Base-by-base conservation (phyloP, 352 stramenopile genomes). In the Pythium brassicae region DNA sequence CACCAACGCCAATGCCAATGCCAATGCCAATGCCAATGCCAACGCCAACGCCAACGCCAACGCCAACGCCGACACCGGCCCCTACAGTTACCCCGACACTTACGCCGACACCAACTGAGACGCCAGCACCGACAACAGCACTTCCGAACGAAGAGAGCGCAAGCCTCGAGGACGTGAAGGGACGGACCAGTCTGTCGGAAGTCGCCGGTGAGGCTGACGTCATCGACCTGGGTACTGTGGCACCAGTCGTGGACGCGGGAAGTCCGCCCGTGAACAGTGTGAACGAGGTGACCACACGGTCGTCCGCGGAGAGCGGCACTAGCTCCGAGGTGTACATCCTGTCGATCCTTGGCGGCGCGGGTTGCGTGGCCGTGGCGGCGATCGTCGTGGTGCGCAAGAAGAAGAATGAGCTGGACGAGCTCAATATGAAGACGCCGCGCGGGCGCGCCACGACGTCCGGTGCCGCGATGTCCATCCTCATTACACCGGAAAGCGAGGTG, bases 321-420 rank as follows among this genome's bases (percentile, higher is more conserved):
- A 54, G 59, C 14, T 40, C 73, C 0, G 65, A 62, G 23, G 59
- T 71, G 17, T 61, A 84, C 58, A 61, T 89, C 10, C 4, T 78
- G 22, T 32, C 58, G 17, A 45, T 79, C 3, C 55, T 78, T 22
- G 59, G 62, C 0, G 68, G 51, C 6, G 74, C 72, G 2, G 74
- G 65, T 34, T 65, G 78, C 27, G 71, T 87, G 17, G 79, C 79
- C 12, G 79, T 51, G 6, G 68, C 65, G 0, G 76, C 68, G 26
- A 86, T 89, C 61, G 64, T 87, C 17, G 76, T 75, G 0, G 55
- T 87, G 37, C 78, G 79, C 54, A 76, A 81, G 73, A 89, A 90
- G 70, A 85, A 90, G 73, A 51, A 68, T 32, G 27, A 61, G 39
- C 60, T 90, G 11, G 79, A 90, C 26, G 73, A 71, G n/a, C 53